A percentile compares a stretch with the other conserved stretches of the same genome.
Conservation (phyloP, 2,329 filamentous ascomycete species). For the Stachybotrys chlorohalonatus region DNA sequence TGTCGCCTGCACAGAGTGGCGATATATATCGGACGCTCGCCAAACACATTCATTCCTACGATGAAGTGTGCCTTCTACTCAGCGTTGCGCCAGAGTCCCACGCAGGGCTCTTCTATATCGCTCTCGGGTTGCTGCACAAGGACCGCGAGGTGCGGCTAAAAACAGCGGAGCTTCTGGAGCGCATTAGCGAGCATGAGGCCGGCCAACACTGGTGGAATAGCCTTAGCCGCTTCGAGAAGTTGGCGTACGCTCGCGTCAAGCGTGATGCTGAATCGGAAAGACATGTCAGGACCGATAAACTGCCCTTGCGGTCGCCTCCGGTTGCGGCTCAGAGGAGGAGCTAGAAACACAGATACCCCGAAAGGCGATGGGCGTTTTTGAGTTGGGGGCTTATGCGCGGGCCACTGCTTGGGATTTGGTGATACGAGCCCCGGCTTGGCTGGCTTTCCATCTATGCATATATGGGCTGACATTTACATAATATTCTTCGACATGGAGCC, state of each 20-base stretch:
- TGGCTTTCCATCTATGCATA: not conserved
- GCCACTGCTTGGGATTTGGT: not conserved
- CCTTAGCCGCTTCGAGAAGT: constrained; percentile 78
- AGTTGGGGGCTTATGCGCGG: not conserved
- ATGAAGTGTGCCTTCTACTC: constrained; percentile 77
- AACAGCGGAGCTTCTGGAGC: constrained; percentile 71
- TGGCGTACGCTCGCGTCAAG: constrained; percentile 74
- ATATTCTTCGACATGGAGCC: not conserved
- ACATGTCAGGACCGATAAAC: constrained; percentile 35
- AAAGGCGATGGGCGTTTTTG: not conserved
- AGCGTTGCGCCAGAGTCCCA: constrained; percentile 78
- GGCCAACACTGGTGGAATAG: constrained; percentile 88
- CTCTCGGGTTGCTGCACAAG: constrained; percentile 85
- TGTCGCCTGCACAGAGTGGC: constrained; percentile 65
- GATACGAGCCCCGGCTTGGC: not conserved
- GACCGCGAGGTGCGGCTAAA: constrained; percentile 68
- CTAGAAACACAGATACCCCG: not conserved
- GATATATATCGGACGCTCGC: constrained; percentile 80
- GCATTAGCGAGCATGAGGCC: constrained; percentile 78
- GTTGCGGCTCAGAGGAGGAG: not conserved
- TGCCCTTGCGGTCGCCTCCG: constrained; percentile 17
- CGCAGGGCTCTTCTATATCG: constrained; percentile 83
- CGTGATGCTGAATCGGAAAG: constrained; percentile 51
- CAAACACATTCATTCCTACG: constrained; percentile 67
- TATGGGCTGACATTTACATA: not conserved